phyloP scores from a whole-genome alignment of 495 filamentous ascomycete species.

The Neurospora africana region DNA sequence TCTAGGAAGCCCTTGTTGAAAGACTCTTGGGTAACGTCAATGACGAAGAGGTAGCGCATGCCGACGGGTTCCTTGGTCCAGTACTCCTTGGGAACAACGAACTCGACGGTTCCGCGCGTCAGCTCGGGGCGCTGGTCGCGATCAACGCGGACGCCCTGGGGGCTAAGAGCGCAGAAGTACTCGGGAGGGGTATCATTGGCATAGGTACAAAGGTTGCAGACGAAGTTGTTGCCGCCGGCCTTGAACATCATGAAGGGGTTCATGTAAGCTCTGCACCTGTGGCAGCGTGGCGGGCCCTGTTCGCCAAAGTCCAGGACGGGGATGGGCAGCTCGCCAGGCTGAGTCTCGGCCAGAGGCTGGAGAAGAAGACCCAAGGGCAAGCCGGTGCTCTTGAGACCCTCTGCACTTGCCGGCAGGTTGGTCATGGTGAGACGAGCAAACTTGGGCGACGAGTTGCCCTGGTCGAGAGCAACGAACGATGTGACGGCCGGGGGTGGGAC shows the following conservation, averaged over 20 bases:
- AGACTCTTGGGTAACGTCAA: slow-evolving; percentile 87
- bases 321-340: slow-evolving; percentile 76
- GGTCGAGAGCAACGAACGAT: slow-evolving; percentile 85
- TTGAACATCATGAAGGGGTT: slow-evolving; percentile 98
- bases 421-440: slow-evolving; percentile 85
- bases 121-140: slow-evolving; percentile 84
- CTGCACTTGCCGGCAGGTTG: slow-evolving; percentile 74
- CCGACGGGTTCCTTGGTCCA: slow-evolving; percentile 93
- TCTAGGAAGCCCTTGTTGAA: slow-evolving; percentile 83
- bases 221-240: slow-evolving; percentile 88
- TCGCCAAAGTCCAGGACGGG: slow-evolving; percentile 96
- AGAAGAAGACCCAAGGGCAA: slow-evolving; percentile 81
- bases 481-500: slow-evolving; percentile 81
- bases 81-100: slow-evolving; percentile 94
- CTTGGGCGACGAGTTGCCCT: slow-evolving; percentile 94
- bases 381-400: slow-evolving; percentile 66
- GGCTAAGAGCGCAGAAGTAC: slow-evolving; percentile 86
- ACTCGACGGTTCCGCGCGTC: slow-evolving; percentile 85
- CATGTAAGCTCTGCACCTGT: slow-evolving; percentile 91
- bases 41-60: slow-evolving; percentile 77
- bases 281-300: slow-evolving; percentile 78
- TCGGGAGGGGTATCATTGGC: slow-evolving; percentile 88
- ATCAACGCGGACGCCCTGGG: slow-evolving; percentile 78
- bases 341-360: slow-evolving; percentile 76
- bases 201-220: slow-evolving; percentile 97